Evolutionary conservation across 257 asterid genomes (phyloP), one percentile per base, ranked within the genome.

Genomic region (Haberlea rhodopensis): DNA sequence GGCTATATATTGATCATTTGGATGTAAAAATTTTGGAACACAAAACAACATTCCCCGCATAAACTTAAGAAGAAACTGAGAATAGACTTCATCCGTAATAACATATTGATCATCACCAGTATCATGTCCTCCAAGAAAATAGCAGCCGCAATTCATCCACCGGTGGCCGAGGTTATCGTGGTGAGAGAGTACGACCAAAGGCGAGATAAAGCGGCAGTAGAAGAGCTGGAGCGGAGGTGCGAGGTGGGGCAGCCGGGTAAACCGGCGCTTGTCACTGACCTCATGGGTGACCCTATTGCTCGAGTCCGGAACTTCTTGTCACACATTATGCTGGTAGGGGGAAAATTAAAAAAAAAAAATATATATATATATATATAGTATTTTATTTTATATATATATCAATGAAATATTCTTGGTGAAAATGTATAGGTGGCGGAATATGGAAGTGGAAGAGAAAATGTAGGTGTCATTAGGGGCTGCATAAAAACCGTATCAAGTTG

Each of bases 251-350:
- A 79, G 53, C 80, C 81, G 0, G 97, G 94, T 31, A 81, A 87
- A 34, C 84, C 86, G 8, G 77, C 90, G 11, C 78, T 87, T 1
- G 79, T 87, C 63, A 84, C 95, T 59, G 88, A 87, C 80, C 89
- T 86, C 67, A 82, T 82, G 91, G 96, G 91, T 13, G 94, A 90
- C 80, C 96, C 97, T 46, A 59, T 86, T 71, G 85, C 88, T 7
- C 82, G 96, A 6, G 84, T 90, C 13, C 78, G 91, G 18, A 75
- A 81, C 66, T 83, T 85, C 75, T 43, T 64, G 4, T 76, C 80
- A 10, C 95, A 84, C 62, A 37, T 82, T 53, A 90, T 85, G 97
- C 71, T 90, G 92, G 97, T 90, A 79, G 45, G n/a, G n/a, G n/a
- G n/a, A n/a, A n/a, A n/a, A n/a, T n/a, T n/a, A n/a, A n/a, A 57